Conservation (phyloP, 1,284 basidiomycete species). For the Filobasidium uniguttulatum region DNA sequence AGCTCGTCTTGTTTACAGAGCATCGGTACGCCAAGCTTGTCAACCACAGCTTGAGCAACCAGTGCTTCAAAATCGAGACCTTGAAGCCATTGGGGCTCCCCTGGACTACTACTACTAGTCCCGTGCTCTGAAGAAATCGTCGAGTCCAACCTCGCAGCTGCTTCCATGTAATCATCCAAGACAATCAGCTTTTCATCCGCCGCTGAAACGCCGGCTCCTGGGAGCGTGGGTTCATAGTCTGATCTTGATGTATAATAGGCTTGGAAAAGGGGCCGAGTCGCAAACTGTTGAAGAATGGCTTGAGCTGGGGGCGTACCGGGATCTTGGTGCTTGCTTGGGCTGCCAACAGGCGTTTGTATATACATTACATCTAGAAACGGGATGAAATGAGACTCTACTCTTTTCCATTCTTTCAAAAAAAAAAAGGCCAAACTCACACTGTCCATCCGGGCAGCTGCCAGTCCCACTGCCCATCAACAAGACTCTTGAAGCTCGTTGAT, state of each 20-base stretch:
- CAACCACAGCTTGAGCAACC: slow-evolving; percentile 4
- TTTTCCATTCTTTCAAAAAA: too few relatives aligned
- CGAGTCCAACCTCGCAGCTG: too few relatives aligned
- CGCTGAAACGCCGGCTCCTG: too few relatives aligned
- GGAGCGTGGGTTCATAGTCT: too few relatives aligned
- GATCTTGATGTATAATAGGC: too few relatives aligned
- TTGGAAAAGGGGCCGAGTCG: too few relatives aligned
- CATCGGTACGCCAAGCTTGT: background rate
- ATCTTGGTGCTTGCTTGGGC: background rate
- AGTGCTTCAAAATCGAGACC: slow-evolving; percentile 47
- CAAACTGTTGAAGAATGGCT: slow-evolving; percentile 2
- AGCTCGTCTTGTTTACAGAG: background rate
- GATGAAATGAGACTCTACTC: too few relatives aligned
- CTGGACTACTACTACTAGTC: background rate
- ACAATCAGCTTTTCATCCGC: too few relatives aligned
- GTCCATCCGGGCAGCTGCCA: slow-evolving; percentile 66
- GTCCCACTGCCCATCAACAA: slow-evolving; percentile 71
- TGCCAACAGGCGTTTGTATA: slow-evolving; percentile 21
- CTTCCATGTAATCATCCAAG: too few relatives aligned
- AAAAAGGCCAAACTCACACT: slow-evolving; percentile 60
- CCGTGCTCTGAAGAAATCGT: background rate
- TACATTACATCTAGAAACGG: slow-evolving; percentile 35
- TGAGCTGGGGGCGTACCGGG: background rate
- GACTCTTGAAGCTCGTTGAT: slow-evolving; percentile 49
- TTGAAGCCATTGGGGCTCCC: slow-evolving; percentile 34